Evolutionary conservation across 2,329 filamentous ascomycete species (phyloP), one percentile per base, ranked within the genome.

Genomic region (Hortaea sp.): DNA sequence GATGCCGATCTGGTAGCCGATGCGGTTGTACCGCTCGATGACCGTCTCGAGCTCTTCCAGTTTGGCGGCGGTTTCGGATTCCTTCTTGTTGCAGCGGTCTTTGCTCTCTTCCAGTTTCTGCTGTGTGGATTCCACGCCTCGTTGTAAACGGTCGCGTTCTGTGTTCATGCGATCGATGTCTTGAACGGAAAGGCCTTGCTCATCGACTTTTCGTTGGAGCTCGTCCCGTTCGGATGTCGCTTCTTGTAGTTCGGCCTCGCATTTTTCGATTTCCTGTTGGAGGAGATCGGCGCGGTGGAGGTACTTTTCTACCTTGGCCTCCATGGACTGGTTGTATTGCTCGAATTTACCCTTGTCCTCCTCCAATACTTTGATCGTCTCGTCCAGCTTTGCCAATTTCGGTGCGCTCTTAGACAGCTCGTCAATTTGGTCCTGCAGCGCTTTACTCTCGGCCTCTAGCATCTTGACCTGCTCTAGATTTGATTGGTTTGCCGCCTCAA

Each of bases 91-190:
- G 1, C 92, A 84, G 54, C 80, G 83, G 54, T 79, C 83, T 70
- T 94, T 94, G 6, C 84, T 78, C 52, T 97, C 92, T 47, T 95
- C 89, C 0, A 95, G 73, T 44, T 87, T 78, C 45, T 78, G 74
- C 5, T 79, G 75, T 0, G 87, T 85, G 2, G 82, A 78, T 57
- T 95, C 88, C 39, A 95, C 83, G 38, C 83, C 85, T 58, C 84
- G 89, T 54, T 94, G 87, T n/a, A 98, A 76, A 41, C 92, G 82
- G 60, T 98, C 92, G 44, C 89, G 82, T 65, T 98, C 92, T 32
- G 86, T 83, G 57, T 88, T 95, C 90, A 98, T 95, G 66, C 92
- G 88, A 75, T 98, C 92, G 62, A 98, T 97, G 76, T 98, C 92
- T 69, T 92, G 85, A 69, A 95, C 94, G 59, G 88, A 94, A 63